Conservation (phyloP, 352 stramenopile genomes). For the Phytophthora europaea region DNA sequence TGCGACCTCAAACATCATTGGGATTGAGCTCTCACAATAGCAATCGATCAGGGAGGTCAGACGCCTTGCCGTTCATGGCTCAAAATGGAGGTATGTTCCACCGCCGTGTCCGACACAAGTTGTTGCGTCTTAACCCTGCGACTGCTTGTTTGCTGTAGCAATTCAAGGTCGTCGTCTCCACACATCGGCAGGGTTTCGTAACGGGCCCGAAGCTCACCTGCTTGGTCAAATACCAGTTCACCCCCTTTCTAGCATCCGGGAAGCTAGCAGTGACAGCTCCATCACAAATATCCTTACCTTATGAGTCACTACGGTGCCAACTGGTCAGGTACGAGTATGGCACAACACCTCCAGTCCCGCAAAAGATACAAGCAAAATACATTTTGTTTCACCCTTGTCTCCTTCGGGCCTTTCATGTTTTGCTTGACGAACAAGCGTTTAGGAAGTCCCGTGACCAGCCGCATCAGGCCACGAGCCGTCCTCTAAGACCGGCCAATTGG, state of each 20-base stretch:
- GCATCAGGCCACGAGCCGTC: constrained; percentile 76
- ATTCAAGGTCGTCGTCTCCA: constrained; percentile 50
- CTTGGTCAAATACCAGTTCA: constrained; percentile 45
- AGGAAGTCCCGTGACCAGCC: constrained; percentile 41
- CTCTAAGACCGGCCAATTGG: constrained; percentile 82
- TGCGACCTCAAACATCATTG: constrained; percentile 67
- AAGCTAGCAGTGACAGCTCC: constrained; percentile 19
- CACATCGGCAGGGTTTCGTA: constrained; percentile 61
- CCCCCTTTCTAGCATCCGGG: constrained; percentile 31
- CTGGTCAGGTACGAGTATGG: constrained; percentile 9
- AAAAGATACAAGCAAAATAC: constrained; percentile 69
- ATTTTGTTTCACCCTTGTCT: constrained; percentile 54
- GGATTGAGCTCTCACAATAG: constrained; percentile 31
- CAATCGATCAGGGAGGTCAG: constrained; percentile 7
- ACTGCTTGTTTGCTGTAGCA: constrained; percentile 11
- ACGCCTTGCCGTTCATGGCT: neutral
- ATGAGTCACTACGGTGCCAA: constrained; percentile 24
- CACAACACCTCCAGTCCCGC: constrained; percentile 11
- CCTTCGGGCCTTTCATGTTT: constrained; percentile 38
- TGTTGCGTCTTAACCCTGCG: neutral
- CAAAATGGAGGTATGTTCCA: constrained; percentile 31
- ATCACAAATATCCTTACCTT: constrained; percentile 76
- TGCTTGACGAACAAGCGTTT: constrained; percentile 42
- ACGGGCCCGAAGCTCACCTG: constrained; percentile 58
- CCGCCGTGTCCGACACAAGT: neutral